phyloP scores from a whole-genome alignment of 768 basidiomycete species.

The Phylloporus arenicola region DNA sequence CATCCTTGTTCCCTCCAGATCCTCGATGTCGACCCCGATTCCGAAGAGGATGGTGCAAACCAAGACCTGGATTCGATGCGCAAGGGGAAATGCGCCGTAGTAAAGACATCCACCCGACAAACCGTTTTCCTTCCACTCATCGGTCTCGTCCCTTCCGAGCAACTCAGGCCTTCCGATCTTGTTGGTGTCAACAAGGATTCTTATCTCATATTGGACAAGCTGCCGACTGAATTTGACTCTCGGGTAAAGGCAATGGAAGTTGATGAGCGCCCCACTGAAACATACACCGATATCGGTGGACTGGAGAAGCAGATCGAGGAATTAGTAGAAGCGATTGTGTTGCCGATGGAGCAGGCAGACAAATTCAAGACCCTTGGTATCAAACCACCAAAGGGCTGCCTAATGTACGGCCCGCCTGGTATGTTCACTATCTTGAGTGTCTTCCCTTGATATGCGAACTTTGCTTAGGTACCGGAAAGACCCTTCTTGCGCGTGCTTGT shows the following conservation, averaged over 20 bases:
- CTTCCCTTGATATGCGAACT: background rate
- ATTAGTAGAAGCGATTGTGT: slow-evolving; percentile 93
- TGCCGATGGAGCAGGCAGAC: slow-evolving; percentile 98
- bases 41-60: slow-evolving; percentile 92
- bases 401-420: slow-evolving; percentile 99
- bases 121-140: slow-evolving; percentile 98
- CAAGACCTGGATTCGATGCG: slow-evolving; percentile 94
- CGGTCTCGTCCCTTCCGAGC: slow-evolving; percentile 90
- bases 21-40: slow-evolving; percentile 89
- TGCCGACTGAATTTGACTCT: slow-evolving; percentile 96
- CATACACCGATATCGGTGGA: slow-evolving; percentile 96
- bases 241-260: slow-evolving; percentile 99
- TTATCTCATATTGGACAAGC: slow-evolving; percentile 90
- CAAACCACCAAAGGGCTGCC: slow-evolving; percentile 92
- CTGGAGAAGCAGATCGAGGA: slow-evolving; percentile 99
- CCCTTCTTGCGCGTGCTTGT: slow-evolving; percentile 93
- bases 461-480: slow-evolving; percentile 84
- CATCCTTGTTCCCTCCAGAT: slow-evolving; percentile 49
- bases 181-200: slow-evolving; percentile 99
- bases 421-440: slow-evolving; percentile 5
- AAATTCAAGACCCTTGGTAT: slow-evolving; percentile 99
- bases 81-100: slow-evolving; percentile 96
- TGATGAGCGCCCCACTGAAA: slow-evolving; percentile 95
- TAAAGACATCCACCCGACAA: slow-evolving; percentile 98
- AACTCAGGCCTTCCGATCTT: slow-evolving; percentile 86